These are phyloP conservation scores for Linnemannia schmuckeri DNA, from an alignment of 192 early-diverging fungal species.

Conservation along the genomic window DNA sequence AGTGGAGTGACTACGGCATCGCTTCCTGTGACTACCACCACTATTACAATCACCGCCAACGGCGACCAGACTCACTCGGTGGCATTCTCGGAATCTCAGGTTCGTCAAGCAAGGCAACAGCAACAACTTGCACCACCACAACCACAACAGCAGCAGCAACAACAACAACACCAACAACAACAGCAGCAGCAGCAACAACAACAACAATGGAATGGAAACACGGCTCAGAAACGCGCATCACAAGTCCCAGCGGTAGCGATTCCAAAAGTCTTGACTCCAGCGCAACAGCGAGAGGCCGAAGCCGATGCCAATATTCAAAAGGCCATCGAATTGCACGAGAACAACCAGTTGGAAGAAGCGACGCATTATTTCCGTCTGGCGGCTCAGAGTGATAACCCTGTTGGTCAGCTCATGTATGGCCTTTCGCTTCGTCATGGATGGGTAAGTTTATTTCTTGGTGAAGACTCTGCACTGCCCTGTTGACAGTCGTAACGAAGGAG, in stretches of 20 bases:
- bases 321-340: conserved; percentile 80
- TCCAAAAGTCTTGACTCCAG: conserved; percentile 25
- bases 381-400: conserved; percentile 72
- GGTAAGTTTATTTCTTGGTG: conserved; percentile 60
- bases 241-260: conserved; percentile 16
- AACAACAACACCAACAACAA: background rate
- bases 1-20: background rate
- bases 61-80: conserved; percentile 15
- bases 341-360: conserved; percentile 80
- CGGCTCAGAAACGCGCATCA: background rate
- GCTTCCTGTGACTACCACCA: conserved; percentile 19
- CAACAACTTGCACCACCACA: background rate
- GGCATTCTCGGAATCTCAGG: conserved; percentile 16
- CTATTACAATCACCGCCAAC: conserved; percentile 21
- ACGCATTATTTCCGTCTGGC: conserved; percentile 80
- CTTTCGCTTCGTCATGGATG: conserved; percentile 85
- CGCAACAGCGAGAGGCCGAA: conserved; percentile 53
- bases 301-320: conserved; percentile 74
- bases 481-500: background rate
- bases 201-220: background rate
- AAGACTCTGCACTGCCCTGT: background rate
- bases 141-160: background rate
- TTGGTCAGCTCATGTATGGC: conserved; percentile 86
- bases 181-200: background rate
- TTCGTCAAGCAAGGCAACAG: background rate